Conservation (phyloP, 1,284 basidiomycete species). For the Ganoderma meredithae region DNA sequence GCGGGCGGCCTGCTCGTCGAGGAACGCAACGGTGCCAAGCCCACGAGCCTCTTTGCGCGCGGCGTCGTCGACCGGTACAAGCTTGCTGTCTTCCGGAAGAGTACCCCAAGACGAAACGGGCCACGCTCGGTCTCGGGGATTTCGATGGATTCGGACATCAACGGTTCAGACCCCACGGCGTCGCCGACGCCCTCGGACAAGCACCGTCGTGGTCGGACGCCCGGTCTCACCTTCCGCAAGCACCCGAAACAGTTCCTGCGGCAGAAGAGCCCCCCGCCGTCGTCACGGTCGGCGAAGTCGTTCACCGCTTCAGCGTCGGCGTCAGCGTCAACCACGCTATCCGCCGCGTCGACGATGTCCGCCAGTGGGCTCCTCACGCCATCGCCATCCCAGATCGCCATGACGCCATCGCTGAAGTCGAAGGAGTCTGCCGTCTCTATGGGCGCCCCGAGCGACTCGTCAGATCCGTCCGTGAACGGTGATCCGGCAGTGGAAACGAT, state of each 20-base stretch:
- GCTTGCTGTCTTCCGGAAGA: slow-evolving; percentile 84
- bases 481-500: slow-evolving; percentile 43
- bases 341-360: slow-evolving; percentile 52
- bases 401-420: slow-evolving; percentile 75
- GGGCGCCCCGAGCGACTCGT: slow-evolving; percentile 69
- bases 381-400: slow-evolving; percentile 58
- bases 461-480: slow-evolving; percentile 71
- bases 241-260: slow-evolving; percentile 73
- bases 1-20: slow-evolving; percentile 67
- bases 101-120: slow-evolving; percentile 59
- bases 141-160: slow-evolving; percentile 59
- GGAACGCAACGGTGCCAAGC: slow-evolving; percentile 79
- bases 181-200: slow-evolving; percentile 62
- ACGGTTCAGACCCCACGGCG: slow-evolving; percentile 39
- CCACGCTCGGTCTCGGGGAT: slow-evolving; percentile 60
- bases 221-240: slow-evolving; percentile 75
- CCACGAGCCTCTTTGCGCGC: slow-evolving; percentile 80
- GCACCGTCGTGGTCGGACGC: slow-evolving; percentile 68
- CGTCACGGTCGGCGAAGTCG: slow-evolving; percentile 59
- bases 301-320: slow-evolving; percentile 52
- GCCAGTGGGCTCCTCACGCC: slow-evolving; percentile 61
- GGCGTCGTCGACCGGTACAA: slow-evolving; percentile 85
- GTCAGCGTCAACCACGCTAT: slow-evolving; percentile 55
- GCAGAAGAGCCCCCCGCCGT: slow-evolving; percentile 69
- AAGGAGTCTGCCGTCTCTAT: slow-evolving; percentile 80